Base-by-base conservation (phyloP, 2,329 filamentous ascomycete species). In the Cercospora sesami region DNA sequence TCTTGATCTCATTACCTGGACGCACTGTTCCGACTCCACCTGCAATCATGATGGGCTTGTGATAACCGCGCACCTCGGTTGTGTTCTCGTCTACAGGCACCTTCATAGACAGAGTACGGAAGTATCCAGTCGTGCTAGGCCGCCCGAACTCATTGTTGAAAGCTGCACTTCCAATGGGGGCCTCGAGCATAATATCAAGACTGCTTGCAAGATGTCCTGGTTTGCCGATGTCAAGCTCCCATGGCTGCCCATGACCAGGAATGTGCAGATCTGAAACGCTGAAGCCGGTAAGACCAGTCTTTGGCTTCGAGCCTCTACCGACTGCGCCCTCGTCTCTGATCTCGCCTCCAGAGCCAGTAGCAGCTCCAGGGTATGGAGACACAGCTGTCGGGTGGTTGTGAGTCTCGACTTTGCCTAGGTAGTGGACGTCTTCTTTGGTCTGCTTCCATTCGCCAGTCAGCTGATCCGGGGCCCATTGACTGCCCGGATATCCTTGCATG, bases 91-190 rank as follows among this genome's bases (percentile, higher is more conserved):
- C 85, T n/a, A 86, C 80, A 28, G 86, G 83, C 31, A 91, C 85
- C 66, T 89, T 85, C 53, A 90, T 91, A 31, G 96, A 87, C 42
- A 99, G 86, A 0, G 95, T 99, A 69, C 94, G 87, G 84, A 99
- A 99, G 77, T 93, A 94, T 23, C 95, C 95, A 2, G 90, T 87
- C 12, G 96, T 90, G 76, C 90, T 93, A 39, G 95, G 94, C 42
- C 95, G 88, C 28, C 95, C 95, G 75, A 98, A 99, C 77, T 97
- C 95, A 77, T 99, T 99, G 84, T 98, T 98, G 84, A 96, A 98
- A 21, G 92, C 89, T 61, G 95, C 95, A 75, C 92, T 95, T 39
- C 95, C 95, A 74, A 99, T 95, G 0, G 95, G 95, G 0, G 93
- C 95, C 79, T 99, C 94, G 10, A 98, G 85, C 94, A 99, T 98